Base-by-base conservation (phyloP, 1,284 basidiomycete species). In the Xerocomus nothofagi region DNA sequence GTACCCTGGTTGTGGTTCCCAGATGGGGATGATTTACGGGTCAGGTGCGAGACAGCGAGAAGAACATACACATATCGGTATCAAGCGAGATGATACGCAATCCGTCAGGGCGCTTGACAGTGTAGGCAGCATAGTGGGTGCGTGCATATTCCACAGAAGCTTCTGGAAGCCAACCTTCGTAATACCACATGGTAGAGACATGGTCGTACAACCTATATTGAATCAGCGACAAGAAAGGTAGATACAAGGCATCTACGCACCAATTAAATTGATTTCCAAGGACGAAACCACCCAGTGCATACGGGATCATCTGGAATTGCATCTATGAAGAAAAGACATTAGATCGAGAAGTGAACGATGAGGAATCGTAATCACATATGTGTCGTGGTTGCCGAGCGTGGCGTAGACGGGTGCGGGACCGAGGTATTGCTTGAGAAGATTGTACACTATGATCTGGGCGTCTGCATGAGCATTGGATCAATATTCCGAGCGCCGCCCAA, bases 11-110 rank as follows among this genome's bases (percentile, higher is more conserved):
- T 18, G 24, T 29, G 12, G 24, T 27, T n/a, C 12, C 34, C 7
- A 44, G 36, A 12, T 14, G 23, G 43, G 15, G 31, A 39, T 14
- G 43, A 49, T 31, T 32, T 26, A 38, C 17, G 12, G 26, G 26
- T 15, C 15, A 34, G 9, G 37, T 29, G 32, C 21, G 14, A 47
- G 21, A 39, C 3, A 31, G 33, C 2, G 11, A 23, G 15, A 21
- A 6, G 10, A 26, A 57, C 61, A 39, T 63, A 84, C 83, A 88
- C 51, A 88, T 65, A 65, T 91, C 80, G 3, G 86, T 90, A 60
- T 91, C 91, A 42, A 92, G 67, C 10, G 86, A 81, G 50, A 92
- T 87, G 44, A 91, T 72, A 15, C 86, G 75, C 31, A 92, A 70
- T 0, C 87, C 87, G 49, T 88, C 81, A 1, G 68, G 61, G 10